Evolutionary conservation across 208 protist species (phyloP).

Genomic region (Acanthamoeba royreba): DNA sequence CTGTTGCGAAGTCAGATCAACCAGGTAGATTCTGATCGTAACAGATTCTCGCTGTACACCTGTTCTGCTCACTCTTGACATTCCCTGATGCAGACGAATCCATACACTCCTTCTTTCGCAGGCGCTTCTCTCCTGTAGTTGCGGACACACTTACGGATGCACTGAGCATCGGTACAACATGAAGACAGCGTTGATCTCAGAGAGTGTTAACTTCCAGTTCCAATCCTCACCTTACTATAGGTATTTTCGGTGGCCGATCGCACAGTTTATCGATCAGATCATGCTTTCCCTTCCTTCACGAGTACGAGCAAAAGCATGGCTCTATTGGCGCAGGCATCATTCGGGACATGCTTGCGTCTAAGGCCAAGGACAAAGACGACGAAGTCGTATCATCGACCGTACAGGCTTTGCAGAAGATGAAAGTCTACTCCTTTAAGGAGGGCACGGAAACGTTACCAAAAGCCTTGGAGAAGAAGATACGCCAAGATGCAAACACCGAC

Average conservation of each 20-base stretch:
- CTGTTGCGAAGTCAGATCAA: not conserved
- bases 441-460: not conserved
- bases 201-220: no score
- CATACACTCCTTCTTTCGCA: not conserved
- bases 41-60: no score
- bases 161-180: not conserved
- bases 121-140: not conserved
- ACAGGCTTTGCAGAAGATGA: not conserved
- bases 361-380: no score
- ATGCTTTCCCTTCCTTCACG: not conserved
- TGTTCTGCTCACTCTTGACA: not conserved
- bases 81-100: not conserved
- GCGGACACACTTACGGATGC: not conserved
- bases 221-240: no score
- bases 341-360: not conserved
- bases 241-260: not conserved
- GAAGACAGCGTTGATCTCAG: no score
- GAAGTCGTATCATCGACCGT: not conserved
- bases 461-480: not conserved
- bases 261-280: not conserved
- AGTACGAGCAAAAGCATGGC: constrained; percentile 33
- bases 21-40: no score
- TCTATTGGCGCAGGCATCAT: not conserved
- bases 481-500: not conserved
- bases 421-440: constrained; percentile 12